Conservation (phyloP, 306 rosid species). For the Boehmeria nivea region DNA sequence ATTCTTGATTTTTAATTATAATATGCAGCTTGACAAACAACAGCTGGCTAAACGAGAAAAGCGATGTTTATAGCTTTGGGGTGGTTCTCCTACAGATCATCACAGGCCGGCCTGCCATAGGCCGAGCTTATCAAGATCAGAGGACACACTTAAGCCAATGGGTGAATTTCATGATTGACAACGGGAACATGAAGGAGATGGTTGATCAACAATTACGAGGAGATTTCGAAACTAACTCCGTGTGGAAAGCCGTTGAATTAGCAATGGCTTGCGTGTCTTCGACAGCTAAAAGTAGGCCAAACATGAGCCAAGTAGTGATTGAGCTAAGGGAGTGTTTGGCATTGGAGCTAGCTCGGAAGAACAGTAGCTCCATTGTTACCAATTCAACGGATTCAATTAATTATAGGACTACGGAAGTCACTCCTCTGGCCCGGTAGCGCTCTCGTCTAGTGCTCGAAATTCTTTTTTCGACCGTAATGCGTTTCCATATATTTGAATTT, state of each 20-base stretch:
- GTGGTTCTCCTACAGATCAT: conserved; percentile 21
- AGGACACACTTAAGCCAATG: conserved; percentile 14
- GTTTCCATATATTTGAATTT: no score
- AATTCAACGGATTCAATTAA: no score
- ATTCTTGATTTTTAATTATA: no score
- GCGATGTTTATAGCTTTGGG: conserved; percentile 22
- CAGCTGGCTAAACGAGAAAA: conserved; percentile 8
- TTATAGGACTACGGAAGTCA: no score
- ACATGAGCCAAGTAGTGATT: conserved; percentile 15
- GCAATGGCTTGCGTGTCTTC: conserved; percentile 14
- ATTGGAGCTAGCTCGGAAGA: conserved; percentile 5
- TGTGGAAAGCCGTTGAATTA: conserved; percentile 35
- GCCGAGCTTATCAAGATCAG: background rate
- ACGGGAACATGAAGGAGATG: conserved; percentile 17
- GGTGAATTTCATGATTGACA: conserved; percentile 11
- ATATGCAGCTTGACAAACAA: background rate
- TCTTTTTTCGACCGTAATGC: no score
- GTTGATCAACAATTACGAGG: conserved; percentile 18
- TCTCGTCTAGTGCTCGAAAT: no score
- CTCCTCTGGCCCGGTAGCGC: no score
- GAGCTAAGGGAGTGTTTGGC: conserved; percentile 27
- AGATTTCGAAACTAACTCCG: conserved; percentile 15
- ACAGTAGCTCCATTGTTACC: no score
- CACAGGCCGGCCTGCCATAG: conserved; percentile 9
- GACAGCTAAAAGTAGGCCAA: conserved; percentile 17